Base-by-base conservation (phyloP, 495 filamentous ascomycete genomes). In the Chaetomium fimeti region DNA sequence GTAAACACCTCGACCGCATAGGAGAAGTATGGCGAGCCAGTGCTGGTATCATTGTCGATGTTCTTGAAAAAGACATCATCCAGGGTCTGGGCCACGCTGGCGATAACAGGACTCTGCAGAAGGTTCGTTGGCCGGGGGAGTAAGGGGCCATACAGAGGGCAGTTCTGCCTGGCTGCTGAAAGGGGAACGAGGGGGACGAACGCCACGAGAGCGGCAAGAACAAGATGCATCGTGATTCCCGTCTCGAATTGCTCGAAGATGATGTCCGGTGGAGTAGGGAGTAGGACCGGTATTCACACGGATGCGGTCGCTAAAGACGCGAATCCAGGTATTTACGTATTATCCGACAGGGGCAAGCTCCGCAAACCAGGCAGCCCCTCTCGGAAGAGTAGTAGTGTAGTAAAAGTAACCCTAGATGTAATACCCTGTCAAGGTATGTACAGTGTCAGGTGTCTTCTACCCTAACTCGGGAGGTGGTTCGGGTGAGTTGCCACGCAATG, bases 1-100 rank as follows among this genome's bases (percentile, higher is more conserved):
- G 80, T 78, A 63, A 83, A 84, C 5, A 84, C 67, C 38, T 79
- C 76, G 18, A 84, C 69, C 12, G 79, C 77, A 63, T 82, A 83
- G 0, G 83, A 84, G 53, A 80, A 72, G n/a, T 56, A 36, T 16
- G 66, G 78, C 1, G 75, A 70, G 9, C 78, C 71, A 0, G 71
- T 71, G n/a, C 60, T 68, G 40, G 75, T 79, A 38, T 70, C 66
- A 40, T 72, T 69, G 48, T 78, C 76, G 60, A 78, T 75, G 61
- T 73, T 68, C 20, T 71, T 25, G 18, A 38, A 16, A 27, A 81
- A 71, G 2, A 74, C 57, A 18, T 66, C 65, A 53, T 77, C 74
- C 0, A 81, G 53, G 1, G 67, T 57, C 2, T 24, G 32, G 6
- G 65, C 66, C 0, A 76, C 77, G 5, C 45, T 61, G 53, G 69